Percentiles rank a stretch among this genome's conserved stretches.
Evolutionary conservation across 2,329 filamentous ascomycete species (phyloP).

Genomic region (Juglanconis sp.): DNA sequence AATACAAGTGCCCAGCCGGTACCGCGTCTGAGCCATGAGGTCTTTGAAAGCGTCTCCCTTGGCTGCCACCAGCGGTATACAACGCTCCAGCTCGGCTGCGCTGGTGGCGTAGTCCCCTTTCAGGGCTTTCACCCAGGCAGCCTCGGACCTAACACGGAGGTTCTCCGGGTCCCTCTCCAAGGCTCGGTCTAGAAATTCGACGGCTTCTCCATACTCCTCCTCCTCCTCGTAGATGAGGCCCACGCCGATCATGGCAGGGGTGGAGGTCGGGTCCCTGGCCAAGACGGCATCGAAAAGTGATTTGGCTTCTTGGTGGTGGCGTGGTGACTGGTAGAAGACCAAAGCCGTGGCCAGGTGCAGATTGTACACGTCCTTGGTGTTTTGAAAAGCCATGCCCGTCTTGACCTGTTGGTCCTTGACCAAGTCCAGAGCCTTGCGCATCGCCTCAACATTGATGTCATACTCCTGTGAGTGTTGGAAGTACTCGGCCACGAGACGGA

Average conservation of each 20-base stretch:
- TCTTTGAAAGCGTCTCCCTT: constrained; percentile 59
- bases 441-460: constrained; percentile 73
- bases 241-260: constrained; percentile 80
- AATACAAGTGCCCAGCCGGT: constrained; percentile 80
- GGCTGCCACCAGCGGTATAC: constrained; percentile 61
- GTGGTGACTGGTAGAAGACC: constrained; percentile 85
- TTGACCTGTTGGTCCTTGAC: constrained; percentile 58
- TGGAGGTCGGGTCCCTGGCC: constrained; percentile 70
- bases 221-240: constrained; percentile 92
- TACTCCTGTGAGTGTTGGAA: constrained; percentile 84
- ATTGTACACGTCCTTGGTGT: constrained; percentile 71
- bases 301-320: constrained; percentile 85
- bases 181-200: constrained; percentile 76
- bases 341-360: constrained; percentile 81
- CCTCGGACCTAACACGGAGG: constrained; percentile 76
- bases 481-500: constrained; percentile 78
- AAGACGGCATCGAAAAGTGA: constrained; percentile 81
- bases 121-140: constrained; percentile 87
- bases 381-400: constrained; percentile 65
- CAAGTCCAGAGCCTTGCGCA: constrained; percentile 68
- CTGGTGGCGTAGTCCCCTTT: constrained; percentile 71
- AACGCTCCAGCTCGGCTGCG: constrained; percentile 66
- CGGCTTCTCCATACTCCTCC: constrained; percentile 78
- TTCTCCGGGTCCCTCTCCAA: constrained; percentile 70
- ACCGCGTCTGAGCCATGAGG: constrained; percentile 80